Evolutionary conservation across 2,329 filamentous ascomycete genomes (phyloP).

Genomic region (Aspergillus sp.): DNA sequence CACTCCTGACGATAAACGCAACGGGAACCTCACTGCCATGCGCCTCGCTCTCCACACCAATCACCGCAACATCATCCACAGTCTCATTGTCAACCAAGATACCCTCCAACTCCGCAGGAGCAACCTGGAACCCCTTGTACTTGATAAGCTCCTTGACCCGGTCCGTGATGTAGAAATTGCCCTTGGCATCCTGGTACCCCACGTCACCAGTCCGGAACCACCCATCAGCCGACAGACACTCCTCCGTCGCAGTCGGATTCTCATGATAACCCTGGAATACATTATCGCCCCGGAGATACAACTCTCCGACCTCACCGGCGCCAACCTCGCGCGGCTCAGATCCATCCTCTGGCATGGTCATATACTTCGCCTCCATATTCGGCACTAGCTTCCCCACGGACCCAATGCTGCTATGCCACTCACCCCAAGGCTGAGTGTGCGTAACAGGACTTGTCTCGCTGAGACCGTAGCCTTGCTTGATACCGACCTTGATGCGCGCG

Average conservation of each 20-base stretch:
- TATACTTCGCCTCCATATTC: conserved; percentile 75
- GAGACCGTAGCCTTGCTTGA: conserved; percentile 91
- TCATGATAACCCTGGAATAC: conserved; percentile 57
- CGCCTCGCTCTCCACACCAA: conserved; percentile 54
- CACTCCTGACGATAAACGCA: conserved; percentile 53
- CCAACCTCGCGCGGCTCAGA: conserved; percentile 49
- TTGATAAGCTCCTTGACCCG: conserved; percentile 62
- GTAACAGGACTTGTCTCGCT: conserved; percentile 79
- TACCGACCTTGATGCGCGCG: conserved; percentile 64
- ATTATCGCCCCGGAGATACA: conserved; percentile 60
- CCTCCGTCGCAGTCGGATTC: conserved; percentile 51
- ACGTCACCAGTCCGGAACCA: conserved; percentile 92
- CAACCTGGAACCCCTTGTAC: conserved; percentile 66
- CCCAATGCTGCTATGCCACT: conserved; percentile 71
- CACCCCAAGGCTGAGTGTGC: conserved; percentile 64
- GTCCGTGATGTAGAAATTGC: conserved; percentile 87
- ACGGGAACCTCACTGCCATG: conserved; percentile 63
- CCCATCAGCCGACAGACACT: conserved; percentile 58
- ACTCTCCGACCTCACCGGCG: conserved; percentile 59
- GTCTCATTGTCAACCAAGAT: conserved; percentile 44
- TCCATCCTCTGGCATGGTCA: conserved; percentile 51
- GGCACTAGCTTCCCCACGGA: conserved; percentile 71
- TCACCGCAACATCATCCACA: conserved; percentile 56
- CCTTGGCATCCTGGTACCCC: conserved; percentile 66
- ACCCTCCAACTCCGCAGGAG: conserved; percentile 60